Evolutionary conservation across 345 rosid genomes (phyloP), one percentile per base, ranked within the genome.

Genomic region (Conringia planisiliqua): DNA sequence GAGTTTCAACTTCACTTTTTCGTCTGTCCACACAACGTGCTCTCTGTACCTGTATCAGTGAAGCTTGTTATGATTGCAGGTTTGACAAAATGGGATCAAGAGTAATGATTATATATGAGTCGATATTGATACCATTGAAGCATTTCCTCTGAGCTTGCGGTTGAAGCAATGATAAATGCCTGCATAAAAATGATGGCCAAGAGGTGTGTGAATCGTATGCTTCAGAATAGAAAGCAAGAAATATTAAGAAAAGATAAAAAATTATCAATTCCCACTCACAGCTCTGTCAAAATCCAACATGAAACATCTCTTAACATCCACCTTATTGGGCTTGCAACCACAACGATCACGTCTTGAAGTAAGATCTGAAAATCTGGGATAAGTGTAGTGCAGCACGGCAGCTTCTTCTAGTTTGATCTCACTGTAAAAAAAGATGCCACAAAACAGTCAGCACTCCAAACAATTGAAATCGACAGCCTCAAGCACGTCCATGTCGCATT

Each of bases 161-260:
- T 95, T 73, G 99, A 92, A 76, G 98, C 99, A 86, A 90, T 95
- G 70, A 95, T 92, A 83, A 95, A 95, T 52, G 98, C 99, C 99
- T 95, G 89, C 67, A 73, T 76, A 48, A 50, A 20, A 35, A 62
- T 27, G 66, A 71, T 12, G 77, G 35, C 38, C 77, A 70, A 60
- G 62, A 58, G 55, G 16, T 12, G 60, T 62, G 68, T 22, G n/a
- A 67, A 32, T 47, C 46, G 72, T 58, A 26, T 38, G 52, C 20
- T 63, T 18, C 48, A 46, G 18, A 54, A 35, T 3, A 50, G 11
- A 27, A 69, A 55, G 10, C 38, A 70, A 20, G 75, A 36, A 62
- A 44, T 11, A 18, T n/a, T n/a, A n/a, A n/a, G n/a, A 18, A 39
- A 33, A 76, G 50, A 24, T 1, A 55, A 22, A 26, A 6, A 36